Conservation (phyloP, 228 moss, liverwort and hornwort genomes). For the Sphagnum magellanicum region DNA sequence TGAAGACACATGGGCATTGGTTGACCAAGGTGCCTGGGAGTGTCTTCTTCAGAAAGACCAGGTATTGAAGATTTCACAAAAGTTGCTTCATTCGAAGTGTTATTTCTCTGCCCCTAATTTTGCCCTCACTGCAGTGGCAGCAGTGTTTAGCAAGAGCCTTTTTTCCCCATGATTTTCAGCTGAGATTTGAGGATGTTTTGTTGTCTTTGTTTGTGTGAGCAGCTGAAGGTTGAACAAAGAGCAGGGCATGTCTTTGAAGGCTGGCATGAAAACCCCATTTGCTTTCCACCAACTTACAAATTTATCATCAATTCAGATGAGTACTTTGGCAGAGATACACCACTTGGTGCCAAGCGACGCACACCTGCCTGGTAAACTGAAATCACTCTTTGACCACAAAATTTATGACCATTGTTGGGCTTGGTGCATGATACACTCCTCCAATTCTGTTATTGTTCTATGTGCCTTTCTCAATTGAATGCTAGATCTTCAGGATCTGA, state of each 20-base stretch:
- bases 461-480: background rate
- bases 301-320: slow-evolving; percentile 68
- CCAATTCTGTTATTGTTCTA: background rate
- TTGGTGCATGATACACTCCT: too few species aligned
- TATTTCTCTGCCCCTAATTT: too few species aligned
- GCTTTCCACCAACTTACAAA: slow-evolving; percentile 88
- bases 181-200: background rate
- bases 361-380: slow-evolving; percentile 74
- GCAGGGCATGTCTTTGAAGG: slow-evolving; percentile 75
- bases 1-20: slow-evolving; percentile 60
- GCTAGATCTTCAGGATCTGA: too few species aligned
- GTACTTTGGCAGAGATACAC: slow-evolving; percentile 53
- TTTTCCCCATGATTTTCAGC: too few species aligned
- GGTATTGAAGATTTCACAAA: slow-evolving; percentile 21
- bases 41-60: slow-evolving; percentile 66
- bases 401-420: too few species aligned
- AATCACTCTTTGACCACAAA: too few species aligned
- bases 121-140: too few species aligned
- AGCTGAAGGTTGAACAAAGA: slow-evolving; percentile 83
- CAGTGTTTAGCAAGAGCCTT: too few species aligned
- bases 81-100: too few species aligned
- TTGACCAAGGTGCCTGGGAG: slow-evolving; percentile 58
- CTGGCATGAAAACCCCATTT: slow-evolving; percentile 76
- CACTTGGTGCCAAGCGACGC: slow-evolving; percentile 62
- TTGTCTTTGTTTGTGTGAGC: background rate